phyloP scores from a whole-genome alignment of 164 flowering plant species.

The Vitis vinifera region DNA sequence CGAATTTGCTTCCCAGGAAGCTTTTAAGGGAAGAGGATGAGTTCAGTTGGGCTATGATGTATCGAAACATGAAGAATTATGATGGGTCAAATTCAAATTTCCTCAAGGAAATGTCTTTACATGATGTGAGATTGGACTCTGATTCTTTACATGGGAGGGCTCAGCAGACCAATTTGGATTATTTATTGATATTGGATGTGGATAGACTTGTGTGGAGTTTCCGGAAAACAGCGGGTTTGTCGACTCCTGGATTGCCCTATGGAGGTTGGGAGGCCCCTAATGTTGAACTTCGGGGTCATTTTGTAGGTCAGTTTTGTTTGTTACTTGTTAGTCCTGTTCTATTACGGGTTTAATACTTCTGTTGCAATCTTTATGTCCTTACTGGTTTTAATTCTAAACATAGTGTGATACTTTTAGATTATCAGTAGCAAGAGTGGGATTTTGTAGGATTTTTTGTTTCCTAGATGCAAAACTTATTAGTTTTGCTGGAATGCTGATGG shows the following conservation, averaged over 20 bases:
- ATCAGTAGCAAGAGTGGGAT: neutral
- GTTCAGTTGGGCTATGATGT: constrained; percentile 58
- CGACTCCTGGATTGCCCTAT: constrained; percentile 58
- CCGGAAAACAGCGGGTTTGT: constrained; percentile 74
- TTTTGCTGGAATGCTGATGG: neutral
- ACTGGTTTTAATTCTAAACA: neutral
- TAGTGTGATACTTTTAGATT: neutral
- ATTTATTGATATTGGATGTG: constrained; percentile 75
- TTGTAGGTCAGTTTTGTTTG: constrained; percentile 62
- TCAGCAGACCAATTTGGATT: constrained; percentile 89
- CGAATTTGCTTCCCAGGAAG: constrained; percentile 65
- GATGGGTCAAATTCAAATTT: constrained; percentile 23
- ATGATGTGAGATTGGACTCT: constrained; percentile 71
- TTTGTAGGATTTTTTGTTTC: neutral
- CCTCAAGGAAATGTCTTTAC: constrained; percentile 67
- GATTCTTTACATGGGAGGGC: constrained; percentile 58
- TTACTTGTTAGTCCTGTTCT: neutral
- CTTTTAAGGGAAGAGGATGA: constrained; percentile 49
- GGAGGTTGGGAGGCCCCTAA: constrained; percentile 84
- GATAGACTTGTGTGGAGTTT: constrained; percentile 91
- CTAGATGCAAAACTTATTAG: neutral
- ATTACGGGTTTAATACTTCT: neutral
- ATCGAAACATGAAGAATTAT: constrained; percentile 49
- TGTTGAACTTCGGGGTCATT: constrained; percentile 89
- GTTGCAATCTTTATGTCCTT: neutral